These are phyloP conservation scores for Trichoderma endophyticum DNA, from an alignment of 2,329 filamentous ascomycete species.

Conservation along the genomic window DNA sequence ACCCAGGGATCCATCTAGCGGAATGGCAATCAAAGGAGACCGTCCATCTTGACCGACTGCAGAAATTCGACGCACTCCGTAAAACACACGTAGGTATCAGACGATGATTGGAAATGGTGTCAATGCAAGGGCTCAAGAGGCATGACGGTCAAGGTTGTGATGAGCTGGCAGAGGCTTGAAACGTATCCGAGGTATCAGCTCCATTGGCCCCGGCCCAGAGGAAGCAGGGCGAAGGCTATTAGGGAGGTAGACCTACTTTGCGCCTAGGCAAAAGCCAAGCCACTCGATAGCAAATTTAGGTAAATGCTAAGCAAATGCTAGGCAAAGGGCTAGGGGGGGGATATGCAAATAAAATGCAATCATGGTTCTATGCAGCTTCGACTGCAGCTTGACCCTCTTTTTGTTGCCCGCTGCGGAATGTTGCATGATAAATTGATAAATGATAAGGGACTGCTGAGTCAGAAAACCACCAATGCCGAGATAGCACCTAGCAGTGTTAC, in stretches of 20 bases:
- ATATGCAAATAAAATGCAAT: background rate
- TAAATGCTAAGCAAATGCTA: background rate
- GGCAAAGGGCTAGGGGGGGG: background rate
- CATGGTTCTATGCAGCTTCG: background rate
- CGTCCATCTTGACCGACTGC: background rate
- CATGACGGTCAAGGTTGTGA: background rate
- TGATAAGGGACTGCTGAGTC: background rate
- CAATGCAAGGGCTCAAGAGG: background rate
- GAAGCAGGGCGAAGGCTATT: background rate
- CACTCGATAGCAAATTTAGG: background rate
- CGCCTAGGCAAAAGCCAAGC: background rate
- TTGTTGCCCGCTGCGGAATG: background rate
- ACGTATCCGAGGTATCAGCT: conserved; percentile 1
- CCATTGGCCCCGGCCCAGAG: conserved; percentile 9
- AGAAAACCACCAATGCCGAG: background rate
- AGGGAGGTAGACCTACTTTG: background rate
- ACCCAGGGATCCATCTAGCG: conserved; percentile 4
- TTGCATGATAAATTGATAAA: background rate
- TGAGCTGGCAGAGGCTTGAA: conserved; percentile 8
- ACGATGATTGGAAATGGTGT: background rate
- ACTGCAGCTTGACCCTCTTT: background rate
- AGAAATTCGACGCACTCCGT: background rate
- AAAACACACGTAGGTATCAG: background rate
- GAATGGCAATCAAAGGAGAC: background rate
- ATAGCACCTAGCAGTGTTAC: background rate